Percentiles rank a stretch among this genome's conserved stretches.
Conservation (phyloP, 2,329 filamentous ascomycete genomes). For the Nothophaeocryptopus gaeumannii region DNA sequence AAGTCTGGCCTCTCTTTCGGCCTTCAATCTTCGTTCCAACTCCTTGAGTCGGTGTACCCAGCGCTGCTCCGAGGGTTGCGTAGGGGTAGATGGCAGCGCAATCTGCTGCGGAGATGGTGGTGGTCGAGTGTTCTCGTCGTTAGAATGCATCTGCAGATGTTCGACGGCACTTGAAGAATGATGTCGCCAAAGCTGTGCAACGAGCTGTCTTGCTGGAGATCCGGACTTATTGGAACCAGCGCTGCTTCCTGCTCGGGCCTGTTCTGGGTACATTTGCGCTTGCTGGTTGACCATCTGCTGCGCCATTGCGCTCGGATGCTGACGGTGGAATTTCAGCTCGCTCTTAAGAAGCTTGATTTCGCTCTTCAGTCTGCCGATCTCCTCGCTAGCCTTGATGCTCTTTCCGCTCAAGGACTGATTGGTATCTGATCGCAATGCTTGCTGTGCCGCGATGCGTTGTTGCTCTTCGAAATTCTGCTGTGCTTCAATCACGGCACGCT, state of each 20-base stretch:
- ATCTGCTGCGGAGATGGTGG: constrained; percentile 46
- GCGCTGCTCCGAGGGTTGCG: constrained; percentile 61
- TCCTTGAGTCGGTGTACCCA: constrained; percentile 86
- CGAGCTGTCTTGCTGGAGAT: constrained; percentile 41
- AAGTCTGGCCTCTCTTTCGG: constrained; percentile 80
- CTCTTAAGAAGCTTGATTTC: constrained; percentile 61
- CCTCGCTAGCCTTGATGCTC: constrained; percentile 45
- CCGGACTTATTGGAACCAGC: constrained; percentile 13
- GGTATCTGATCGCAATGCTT: constrained; percentile 22
- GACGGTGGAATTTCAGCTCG: constrained; percentile 64
- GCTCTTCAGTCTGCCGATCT: constrained; percentile 57
- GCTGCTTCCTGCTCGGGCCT: constrained; percentile 21
- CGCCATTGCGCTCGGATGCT: constrained; percentile 35
- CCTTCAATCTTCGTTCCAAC: constrained; percentile 82
- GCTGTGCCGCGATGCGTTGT: constrained; percentile 18
- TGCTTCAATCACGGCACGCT: constrained; percentile 70
- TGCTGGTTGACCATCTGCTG: constrained; percentile 35
- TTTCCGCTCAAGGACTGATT: constrained; percentile 40
- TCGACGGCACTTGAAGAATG: constrained; percentile 54
- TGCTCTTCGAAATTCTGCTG: constrained; percentile 32
- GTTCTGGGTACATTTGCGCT: constrained; percentile 22
- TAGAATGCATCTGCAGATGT: constrained; percentile 26
- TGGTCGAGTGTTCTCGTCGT: constrained; percentile 10
- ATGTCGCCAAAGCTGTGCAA: constrained; percentile 54
- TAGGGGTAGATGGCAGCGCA: constrained; percentile 35